phyloP scores from a whole-genome alignment of 176 grass and related monocot genomes.

The Oryza longistaminata region DNA sequence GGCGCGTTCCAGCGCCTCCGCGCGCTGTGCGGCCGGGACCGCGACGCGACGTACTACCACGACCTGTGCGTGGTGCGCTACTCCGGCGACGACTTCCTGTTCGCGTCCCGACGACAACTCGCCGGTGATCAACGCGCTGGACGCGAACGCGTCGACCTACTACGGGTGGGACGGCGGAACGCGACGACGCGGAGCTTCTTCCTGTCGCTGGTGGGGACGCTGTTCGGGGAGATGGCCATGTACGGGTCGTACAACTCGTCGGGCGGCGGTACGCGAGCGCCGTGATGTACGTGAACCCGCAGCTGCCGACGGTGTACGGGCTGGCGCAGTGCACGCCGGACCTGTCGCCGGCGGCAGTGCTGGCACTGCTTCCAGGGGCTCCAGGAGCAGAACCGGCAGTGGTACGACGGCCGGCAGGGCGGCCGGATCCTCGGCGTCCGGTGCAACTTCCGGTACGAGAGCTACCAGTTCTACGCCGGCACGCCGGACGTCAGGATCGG shows the following conservation, averaged over 20 bases:
- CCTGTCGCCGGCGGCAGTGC: slow-evolving; percentile 40
- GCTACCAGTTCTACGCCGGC: slow-evolving; percentile 49
- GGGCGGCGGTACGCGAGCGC: slow-evolving; percentile 42
- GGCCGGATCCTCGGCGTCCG: slow-evolving; percentile 52
- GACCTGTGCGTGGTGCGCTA: slow-evolving; percentile 49
- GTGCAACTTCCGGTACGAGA: slow-evolving; percentile 52
- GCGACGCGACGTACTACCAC: slow-evolving; percentile 60
- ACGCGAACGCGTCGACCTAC: slow-evolving; percentile 48
- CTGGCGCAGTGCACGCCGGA: slow-evolving; percentile 67
- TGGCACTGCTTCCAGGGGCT: slow-evolving; percentile 48
- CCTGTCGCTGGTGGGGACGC: slow-evolving; percentile 46
- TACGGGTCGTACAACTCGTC: slow-evolving; percentile 51
- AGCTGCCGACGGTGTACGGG: slow-evolving; percentile 58
- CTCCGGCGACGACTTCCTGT: slow-evolving; percentile 45
- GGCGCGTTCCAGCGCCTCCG: neutral
- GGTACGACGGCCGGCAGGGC: slow-evolving; percentile 45
- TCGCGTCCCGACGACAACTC: slow-evolving; percentile 37
- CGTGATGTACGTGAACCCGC: slow-evolving; percentile 46
- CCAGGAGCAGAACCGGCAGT: slow-evolving; percentile 3
- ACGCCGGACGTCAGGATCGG: slow-evolving; percentile 49
- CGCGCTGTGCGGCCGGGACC: slow-evolving; percentile 2
- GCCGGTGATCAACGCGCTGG: slow-evolving; percentile 42
- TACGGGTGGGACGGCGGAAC: slow-evolving; percentile 44
- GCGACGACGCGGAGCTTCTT: slow-evolving; percentile 44
- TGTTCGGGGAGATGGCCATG: slow-evolving; percentile 51